A percentile compares a stretch with the other conserved stretches of the same genome.
These are phyloP conservation scores for Hymenoscyphus occultus DNA, from an alignment of 2,329 filamentous ascomycete genomes.

Conservation along the genomic window DNA sequence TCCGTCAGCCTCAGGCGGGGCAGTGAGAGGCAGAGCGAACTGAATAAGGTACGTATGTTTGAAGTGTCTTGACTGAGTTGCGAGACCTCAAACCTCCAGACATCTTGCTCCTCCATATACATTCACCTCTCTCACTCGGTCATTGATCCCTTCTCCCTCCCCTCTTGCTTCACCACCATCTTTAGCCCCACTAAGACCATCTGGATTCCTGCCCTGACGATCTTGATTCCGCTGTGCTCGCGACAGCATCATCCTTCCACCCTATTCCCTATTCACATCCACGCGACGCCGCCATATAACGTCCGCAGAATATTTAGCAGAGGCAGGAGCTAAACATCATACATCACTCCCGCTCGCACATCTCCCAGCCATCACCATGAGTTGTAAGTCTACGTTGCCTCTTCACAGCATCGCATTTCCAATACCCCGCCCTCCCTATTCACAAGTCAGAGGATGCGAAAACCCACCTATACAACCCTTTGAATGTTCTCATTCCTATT, in stretches of 20 bases:
- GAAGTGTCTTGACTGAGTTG: not conserved
- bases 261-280: not conserved
- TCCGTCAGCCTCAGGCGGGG: conserved; percentile 1
- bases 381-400: conserved; percentile 31
- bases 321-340: conserved; percentile 6
- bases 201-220: not conserved
- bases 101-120: not conserved
- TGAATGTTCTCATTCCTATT: conserved; percentile 13
- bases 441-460: conserved; percentile 17
- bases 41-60: not conserved
- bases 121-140: not conserved
- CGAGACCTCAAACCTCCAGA: not conserved
- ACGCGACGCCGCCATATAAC: not conserved
- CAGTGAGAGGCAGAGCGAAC: not conserved
- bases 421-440: conserved; percentile 6
- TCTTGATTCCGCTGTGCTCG: not conserved
- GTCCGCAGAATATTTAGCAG: conserved; percentile 1
- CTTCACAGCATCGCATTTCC: conserved; percentile 12
- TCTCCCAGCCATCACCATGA: conserved; percentile 32
- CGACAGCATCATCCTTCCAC: not conserved
- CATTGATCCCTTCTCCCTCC: not conserved
- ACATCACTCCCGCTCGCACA: not conserved
- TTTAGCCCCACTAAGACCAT: conserved; percentile 2
- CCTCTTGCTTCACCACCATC: not conserved
- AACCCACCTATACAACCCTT: not conserved